Base-by-base conservation (phyloP, 345 rosid species). In the Euphorbia peplus region DNA sequence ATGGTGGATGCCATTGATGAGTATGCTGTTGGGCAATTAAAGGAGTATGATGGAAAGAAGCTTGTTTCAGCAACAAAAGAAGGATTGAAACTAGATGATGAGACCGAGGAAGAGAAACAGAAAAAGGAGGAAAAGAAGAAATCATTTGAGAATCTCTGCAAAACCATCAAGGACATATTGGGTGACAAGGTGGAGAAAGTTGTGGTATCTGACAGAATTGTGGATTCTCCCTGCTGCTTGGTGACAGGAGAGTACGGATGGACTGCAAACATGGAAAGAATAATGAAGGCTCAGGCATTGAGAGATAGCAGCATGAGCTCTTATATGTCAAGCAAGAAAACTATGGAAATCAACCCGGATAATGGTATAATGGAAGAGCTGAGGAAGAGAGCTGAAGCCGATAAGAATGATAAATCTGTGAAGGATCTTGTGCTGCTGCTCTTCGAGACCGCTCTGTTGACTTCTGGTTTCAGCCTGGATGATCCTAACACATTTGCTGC, bases 1-100 rank as follows among this genome's bases (percentile, higher is more conserved):
- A 92, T 92, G 98, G 88, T 92, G 5, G 96, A 92, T 26, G 98
- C 96, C 0, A 92, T 90, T 4, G 98, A 92, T 30, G 98, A 92
- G 75, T 92, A 92, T 0, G 98, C 92, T 0, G 83, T 90, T 1
- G 98, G 95, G 0, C 95, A 92, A 13, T 15, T 90, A 68, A 92
- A 90, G 73, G 95, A 92, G 6, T 90, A 88, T 0, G 95, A 92
- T 10, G 90, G 98, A 0, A 90, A 92, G 85, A 92, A 90, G 63
- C 85, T 92, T 3, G 96, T 92, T 4, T 90, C 95, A 0, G 95
- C 92, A 0, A 92, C 98, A 0, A 92, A 92, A 56, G 98, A 88
- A 76, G 90, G 98, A 0, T 59, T 92, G 50, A 92, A 88, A 61
- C 85, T 92, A 0, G 98, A 92, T 0, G 96, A 92, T 0, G 96